Evolutionary conservation across 306 rosid genomes (phyloP), one percentile per base, ranked within the genome.

Genomic region (Nissolia schottii): DNA sequence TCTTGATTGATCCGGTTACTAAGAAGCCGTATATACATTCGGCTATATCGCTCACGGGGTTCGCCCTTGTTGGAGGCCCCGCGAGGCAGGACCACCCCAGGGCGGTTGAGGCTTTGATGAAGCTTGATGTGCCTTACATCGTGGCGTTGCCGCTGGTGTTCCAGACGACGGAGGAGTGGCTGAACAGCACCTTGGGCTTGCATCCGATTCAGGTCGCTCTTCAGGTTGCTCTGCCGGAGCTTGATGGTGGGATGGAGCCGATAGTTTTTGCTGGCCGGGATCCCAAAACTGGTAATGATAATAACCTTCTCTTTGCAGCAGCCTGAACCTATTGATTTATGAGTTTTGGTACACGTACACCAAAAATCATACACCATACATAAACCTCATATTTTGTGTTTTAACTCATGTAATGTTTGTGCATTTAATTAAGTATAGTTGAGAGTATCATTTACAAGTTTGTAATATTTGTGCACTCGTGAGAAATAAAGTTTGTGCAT

Each of bases 181-280:
- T 95, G 19, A 95, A 91, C 35, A 95, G 99, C 64, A 91, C 97
- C 57, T 64, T 95, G 82, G 99, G 99, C 20, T 69, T 95, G 86
- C 99, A 95, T 75, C 99, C 99, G 18, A 91, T 95, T 68, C 99
- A 95, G 87, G 99, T 95, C 5, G 99, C 99, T 19, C 86, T 95
- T 77, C 99, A 95, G 78, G 97, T 95, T 73, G 99, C 99, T 45
- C 89, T 95, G 56, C 99, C 99, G 0, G 99, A 95, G 85, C 96
- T 95, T 0, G 99, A 91, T 80, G 99, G 99, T 63, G 99, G 97
- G 67, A 95, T 95, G 96, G 99, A 95, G 80, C 99, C 99, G 9
- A 95, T 95, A 10, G 96, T 95, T 76, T 95, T 89, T 23, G 87
- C 99, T 0, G 97, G 99, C 19, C 87, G 99, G 16, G 99, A 95